Percentiles rank a stretch among this genome's conserved stretches.
Evolutionary conservation across 2,329 filamentous ascomycete species (phyloP).

Genomic region (Pyricularia grisea): DNA sequence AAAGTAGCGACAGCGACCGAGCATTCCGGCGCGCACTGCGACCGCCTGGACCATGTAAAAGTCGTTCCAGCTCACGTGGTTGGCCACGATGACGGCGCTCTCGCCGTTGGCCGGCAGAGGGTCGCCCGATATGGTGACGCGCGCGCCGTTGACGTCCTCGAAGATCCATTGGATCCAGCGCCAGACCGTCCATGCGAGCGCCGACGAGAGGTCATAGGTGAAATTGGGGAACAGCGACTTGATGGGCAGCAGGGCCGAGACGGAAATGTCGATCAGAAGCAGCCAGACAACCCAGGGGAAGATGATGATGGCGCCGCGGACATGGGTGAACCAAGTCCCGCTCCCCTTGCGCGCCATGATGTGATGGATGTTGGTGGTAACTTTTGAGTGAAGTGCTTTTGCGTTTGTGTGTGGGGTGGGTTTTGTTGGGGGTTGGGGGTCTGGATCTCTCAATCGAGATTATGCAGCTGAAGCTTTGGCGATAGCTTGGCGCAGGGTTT

Average conservation of each 20-base stretch:
- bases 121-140: constrained; percentile 44
- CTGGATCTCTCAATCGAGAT: neutral
- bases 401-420: neutral
- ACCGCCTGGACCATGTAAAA: constrained; percentile 56
- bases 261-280: constrained; percentile 37
- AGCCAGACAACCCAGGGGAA: constrained; percentile 45
- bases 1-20: constrained; percentile 53
- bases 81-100: constrained; percentile 49
- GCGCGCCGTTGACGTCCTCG: constrained; percentile 39
- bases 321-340: constrained; percentile 18
- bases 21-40: constrained; percentile 44
- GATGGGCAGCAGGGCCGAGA: constrained; percentile 38
- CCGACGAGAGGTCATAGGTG: constrained; percentile 45
- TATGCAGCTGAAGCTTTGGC: neutral
- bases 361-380: neutral
- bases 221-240: constrained; percentile 35
- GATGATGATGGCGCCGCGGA: constrained; percentile 33
- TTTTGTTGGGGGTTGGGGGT: neutral
- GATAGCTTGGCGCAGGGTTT: neutral
- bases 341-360: constrained; percentile 1
- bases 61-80: constrained; percentile 53
- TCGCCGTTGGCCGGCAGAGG: constrained; percentile 36
- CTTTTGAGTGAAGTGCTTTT: neutral
- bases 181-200: constrained; percentile 45
- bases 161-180: constrained; percentile 48